These are phyloP conservation scores for Penicillium digitatum DNA, from an alignment of 2,329 filamentous ascomycete species.

Conservation along the genomic window DNA sequence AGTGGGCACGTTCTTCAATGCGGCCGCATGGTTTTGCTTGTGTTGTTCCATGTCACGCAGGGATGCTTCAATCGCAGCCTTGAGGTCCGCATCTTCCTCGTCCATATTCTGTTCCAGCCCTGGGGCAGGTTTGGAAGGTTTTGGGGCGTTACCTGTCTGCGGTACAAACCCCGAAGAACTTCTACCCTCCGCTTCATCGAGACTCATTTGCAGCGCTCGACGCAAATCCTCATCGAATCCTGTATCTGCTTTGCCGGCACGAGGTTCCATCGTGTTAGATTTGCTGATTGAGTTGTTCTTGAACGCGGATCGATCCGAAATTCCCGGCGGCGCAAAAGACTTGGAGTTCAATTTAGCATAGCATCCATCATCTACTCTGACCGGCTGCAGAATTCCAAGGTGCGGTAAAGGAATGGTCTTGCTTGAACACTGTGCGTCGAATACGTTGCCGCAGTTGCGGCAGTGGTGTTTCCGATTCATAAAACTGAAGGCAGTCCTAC, in stretches of 20 bases:
- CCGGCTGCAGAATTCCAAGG: constrained; percentile 83
- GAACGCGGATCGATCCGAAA: constrained; percentile 40
- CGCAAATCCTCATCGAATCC: constrained; percentile 94
- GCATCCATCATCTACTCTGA: constrained; percentile 94
- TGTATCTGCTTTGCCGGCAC: constrained; percentile 81
- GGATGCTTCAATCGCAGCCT: constrained; percentile 91
- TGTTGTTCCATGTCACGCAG: constrained; percentile 97
- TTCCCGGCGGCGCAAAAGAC: constrained; percentile 42
- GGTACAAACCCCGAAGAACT: constrained; percentile 67
- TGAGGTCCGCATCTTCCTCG: constrained; percentile 88
- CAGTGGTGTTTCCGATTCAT: constrained; percentile 99
- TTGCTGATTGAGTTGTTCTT: constrained; percentile 56
- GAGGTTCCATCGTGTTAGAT: constrained; percentile 80
- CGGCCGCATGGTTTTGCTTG: constrained; percentile 82
- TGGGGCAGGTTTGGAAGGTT: constrained; percentile 43
- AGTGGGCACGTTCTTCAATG: constrained; percentile 73
- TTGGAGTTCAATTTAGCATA: constrained; percentile 84
- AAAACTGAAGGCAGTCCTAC: constrained; percentile 90
- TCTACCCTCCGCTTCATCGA: constrained; percentile 83
- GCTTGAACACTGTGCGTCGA: constrained; percentile 89
- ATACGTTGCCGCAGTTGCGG: constrained; percentile 95
- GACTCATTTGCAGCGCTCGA: constrained; percentile 88
- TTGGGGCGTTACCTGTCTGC: constrained; percentile 49
- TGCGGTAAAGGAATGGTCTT: constrained; percentile 87
- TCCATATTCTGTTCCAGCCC: constrained; percentile 46